Evolutionary conservation across 805 yeast genomes (phyloP).

Genomic region (Metschnikowia cerradonensis): DNA sequence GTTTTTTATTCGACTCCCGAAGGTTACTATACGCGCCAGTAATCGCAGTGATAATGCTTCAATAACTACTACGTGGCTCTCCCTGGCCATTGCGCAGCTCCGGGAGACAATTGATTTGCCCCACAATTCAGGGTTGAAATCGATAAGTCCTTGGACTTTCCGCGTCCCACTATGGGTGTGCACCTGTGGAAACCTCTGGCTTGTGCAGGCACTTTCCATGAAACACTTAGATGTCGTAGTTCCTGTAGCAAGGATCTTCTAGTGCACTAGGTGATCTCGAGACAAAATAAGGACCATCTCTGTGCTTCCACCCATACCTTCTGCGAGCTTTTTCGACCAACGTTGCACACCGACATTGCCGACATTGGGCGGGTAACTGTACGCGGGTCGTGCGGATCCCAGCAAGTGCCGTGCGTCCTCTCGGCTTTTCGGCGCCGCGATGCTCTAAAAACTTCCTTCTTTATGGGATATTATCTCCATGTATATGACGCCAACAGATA

Average conservation of each 20-base stretch:
- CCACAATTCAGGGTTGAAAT: too few species aligned
- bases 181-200: too few species aligned
- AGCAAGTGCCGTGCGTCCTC: neutral
- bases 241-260: too few species aligned
- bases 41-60: neutral
- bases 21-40: too few species aligned
- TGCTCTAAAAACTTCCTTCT: neutral
- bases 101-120: too few species aligned
- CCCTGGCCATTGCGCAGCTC: too few species aligned
- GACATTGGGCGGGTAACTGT: constrained; percentile 8
- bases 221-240: too few species aligned
- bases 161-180: too few species aligned
- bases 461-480: constrained; percentile 35
- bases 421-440: neutral
- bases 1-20: too few species aligned
- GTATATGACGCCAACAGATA: constrained; percentile 31
- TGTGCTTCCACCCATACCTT: neutral
- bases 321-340: neutral
- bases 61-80: too few species aligned
- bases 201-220: too few species aligned
- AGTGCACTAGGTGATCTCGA: neutral
- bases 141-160: too few species aligned
- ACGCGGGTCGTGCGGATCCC: constrained; percentile 3
- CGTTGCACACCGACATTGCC: neutral
- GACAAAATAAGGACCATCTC: neutral